These are phyloP conservation scores for Nakazawaea ambrosiae DNA, from an alignment of 805 yeast species.

Conservation along the genomic window DNA sequence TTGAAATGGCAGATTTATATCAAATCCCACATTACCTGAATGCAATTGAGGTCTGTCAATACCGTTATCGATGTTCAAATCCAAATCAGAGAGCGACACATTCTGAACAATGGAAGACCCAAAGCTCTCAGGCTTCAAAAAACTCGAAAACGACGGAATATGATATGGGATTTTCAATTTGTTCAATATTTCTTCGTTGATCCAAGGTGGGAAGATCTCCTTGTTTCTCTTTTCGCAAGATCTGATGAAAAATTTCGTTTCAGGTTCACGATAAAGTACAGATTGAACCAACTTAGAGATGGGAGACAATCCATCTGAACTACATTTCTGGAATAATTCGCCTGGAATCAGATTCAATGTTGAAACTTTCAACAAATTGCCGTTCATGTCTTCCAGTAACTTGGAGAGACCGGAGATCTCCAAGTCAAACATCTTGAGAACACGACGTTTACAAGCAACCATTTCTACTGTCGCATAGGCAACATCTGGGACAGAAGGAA, in stretches of 20 bases:
- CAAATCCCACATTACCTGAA: conserved; percentile 2
- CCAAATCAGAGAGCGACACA: conserved; percentile 1
- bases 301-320: background rate
- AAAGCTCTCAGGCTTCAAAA: too few relatives aligned
- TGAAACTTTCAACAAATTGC: background rate
- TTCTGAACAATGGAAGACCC: conserved; percentile 1
- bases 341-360: background rate
- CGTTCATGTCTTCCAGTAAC: background rate
- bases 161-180: conserved; percentile 1
- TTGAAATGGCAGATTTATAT: background rate
- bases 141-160: conserved; percentile 1
- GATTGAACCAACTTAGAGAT: conserved; percentile 5
- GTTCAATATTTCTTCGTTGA: conserved; percentile 1
- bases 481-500: conserved; percentile 3
- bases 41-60: conserved; percentile 3
- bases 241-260: background rate
- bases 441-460: background rate
- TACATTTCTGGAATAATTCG: background rate
- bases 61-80: conserved; percentile 7
- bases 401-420: conserved; percentile 1
- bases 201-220: conserved; percentile 6
- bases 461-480: background rate
- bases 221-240: background rate
- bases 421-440: background rate
- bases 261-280: background rate